These are phyloP conservation scores for Blastocystis sp. DNA, from an alignment of 352 stramenopile species.

Conservation along the genomic window DNA sequence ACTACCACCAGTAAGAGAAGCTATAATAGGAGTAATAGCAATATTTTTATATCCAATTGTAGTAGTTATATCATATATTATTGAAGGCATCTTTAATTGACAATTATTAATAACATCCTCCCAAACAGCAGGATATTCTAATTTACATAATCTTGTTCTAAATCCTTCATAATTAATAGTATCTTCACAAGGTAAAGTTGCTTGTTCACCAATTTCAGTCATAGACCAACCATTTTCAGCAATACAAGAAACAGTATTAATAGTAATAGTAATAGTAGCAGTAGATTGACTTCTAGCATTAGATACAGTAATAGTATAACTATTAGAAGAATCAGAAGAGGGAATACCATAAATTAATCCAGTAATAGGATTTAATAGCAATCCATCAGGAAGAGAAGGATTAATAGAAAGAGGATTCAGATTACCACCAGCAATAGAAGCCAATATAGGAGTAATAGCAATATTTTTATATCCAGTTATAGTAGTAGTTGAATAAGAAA, in stretches of 20 bases:
- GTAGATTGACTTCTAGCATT: conserved; percentile 15
- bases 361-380: conserved; percentile 9
- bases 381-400: conserved; percentile 6
- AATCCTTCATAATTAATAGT: conserved; percentile 7
- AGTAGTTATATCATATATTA: conserved; percentile 12
- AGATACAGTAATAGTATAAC: conserved; percentile 21
- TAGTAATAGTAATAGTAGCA: conserved; percentile 5
- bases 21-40: conserved; percentile 24
- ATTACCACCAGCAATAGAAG: conserved; percentile 11
- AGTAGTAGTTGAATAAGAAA: conserved; percentile 24
- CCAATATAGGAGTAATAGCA: conserved; percentile 7
- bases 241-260: conserved; percentile 13
- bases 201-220: conserved; percentile 14
- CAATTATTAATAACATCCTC: conserved; percentile 13
- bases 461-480: conserved; percentile 25
- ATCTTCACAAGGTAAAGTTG: conserved; percentile 9
- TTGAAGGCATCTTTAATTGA: conserved; percentile 10
- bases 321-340: conserved; percentile 1
- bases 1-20: neutral
- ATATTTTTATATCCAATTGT: conserved; percentile 25
- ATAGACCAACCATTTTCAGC: conserved; percentile 7
- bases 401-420: neutral
- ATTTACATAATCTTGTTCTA: conserved; percentile 8
- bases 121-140: conserved; percentile 10
- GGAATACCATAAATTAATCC: conserved; percentile 16